These are phyloP conservation scores for Nemania serpens DNA, from an alignment of 2,329 filamentous ascomycete genomes.

Conservation along the genomic window DNA sequence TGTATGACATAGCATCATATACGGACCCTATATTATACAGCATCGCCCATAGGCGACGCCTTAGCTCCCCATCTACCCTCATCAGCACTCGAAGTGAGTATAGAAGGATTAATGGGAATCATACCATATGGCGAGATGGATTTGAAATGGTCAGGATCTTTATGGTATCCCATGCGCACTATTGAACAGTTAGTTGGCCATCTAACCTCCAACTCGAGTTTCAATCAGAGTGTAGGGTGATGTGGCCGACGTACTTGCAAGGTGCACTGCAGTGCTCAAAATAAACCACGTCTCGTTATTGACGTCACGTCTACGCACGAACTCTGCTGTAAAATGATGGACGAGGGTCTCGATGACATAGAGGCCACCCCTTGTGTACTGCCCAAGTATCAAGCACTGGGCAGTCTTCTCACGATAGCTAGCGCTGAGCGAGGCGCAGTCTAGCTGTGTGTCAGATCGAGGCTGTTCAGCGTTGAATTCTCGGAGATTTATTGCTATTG, in stretches of 20 bases:
- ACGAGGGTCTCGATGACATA: slow-evolving; percentile 48
- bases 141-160: slow-evolving; percentile 49
- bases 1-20: neutral
- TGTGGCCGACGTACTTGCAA: slow-evolving; percentile 29
- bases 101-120: neutral
- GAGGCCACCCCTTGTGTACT: slow-evolving; percentile 50
- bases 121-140: slow-evolving; percentile 47
- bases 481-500: slow-evolving; percentile 42
- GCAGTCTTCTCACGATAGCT: slow-evolving; percentile 39
- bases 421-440: slow-evolving; percentile 16
- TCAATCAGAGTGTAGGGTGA: neutral
- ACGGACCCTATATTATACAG: slow-evolving; percentile 43
- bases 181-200: slow-evolving; percentile 32
- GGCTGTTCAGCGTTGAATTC: slow-evolving; percentile 19
- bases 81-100: slow-evolving; percentile 2
- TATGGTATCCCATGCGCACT: slow-evolving; percentile 50
- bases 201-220: neutral
- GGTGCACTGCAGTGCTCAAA: slow-evolving; percentile 40
- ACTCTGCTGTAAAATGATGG: slow-evolving; percentile 43
- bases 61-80: slow-evolving; percentile 46
- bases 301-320: slow-evolving; percentile 38
- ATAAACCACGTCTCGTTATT: slow-evolving; percentile 44
- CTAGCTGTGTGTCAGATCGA: neutral
- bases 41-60: slow-evolving; percentile 49
- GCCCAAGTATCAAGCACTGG: slow-evolving; percentile 45